Percentiles rank a stretch among this genome's conserved stretches.
Evolutionary conservation across 2,329 filamentous ascomycete species (phyloP).

Genomic region (Westerdykella aurantiaca): DNA sequence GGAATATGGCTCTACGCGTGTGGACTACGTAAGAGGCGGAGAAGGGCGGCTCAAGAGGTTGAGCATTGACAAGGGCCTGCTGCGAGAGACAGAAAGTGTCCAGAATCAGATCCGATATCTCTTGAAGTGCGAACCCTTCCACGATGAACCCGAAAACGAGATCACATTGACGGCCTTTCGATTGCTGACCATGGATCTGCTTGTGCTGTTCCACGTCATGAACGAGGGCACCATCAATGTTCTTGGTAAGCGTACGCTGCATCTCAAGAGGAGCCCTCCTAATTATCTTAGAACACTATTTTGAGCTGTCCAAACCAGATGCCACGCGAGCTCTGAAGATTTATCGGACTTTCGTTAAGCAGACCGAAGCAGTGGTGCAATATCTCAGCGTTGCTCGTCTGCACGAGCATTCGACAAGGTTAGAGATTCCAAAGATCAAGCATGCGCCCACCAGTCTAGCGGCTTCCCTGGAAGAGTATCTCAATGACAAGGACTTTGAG

Average conservation of each 20-base stretch:
- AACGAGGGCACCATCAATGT: slow-evolving; percentile 98
- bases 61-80: slow-evolving; percentile 81
- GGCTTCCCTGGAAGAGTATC: slow-evolving; percentile 85
- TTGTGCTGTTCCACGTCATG: slow-evolving; percentile 87
- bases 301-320: slow-evolving; percentile 93
- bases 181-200: slow-evolving; percentile 79
- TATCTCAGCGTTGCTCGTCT: slow-evolving; percentile 83
- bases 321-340: slow-evolving; percentile 87
- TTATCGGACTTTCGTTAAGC: slow-evolving; percentile 84
- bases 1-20: slow-evolving; percentile 76
- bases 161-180: slow-evolving; percentile 93
- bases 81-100: slow-evolving; percentile 86
- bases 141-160: slow-evolving; percentile 87
- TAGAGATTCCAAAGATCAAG: slow-evolving; percentile 95
- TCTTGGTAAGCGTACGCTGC: slow-evolving; percentile 57
- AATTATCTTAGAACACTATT: slow-evolving; percentile 70
- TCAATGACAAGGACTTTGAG: slow-evolving; percentile 93
- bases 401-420: slow-evolving; percentile 83
- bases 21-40: slow-evolving; percentile 81
- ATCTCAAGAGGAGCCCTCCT: slow-evolving; percentile 7
- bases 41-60: slow-evolving; percentile 79
- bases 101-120: slow-evolving; percentile 82
- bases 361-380: slow-evolving; percentile 88
- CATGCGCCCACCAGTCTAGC: slow-evolving; percentile 91
- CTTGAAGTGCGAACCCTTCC: slow-evolving; percentile 86